Evolutionary conservation across 2,329 filamentous ascomycete genomes (phyloP), one percentile per base, ranked within the genome.

Genomic region (Gnomoniopsis smithogilvyi): DNA sequence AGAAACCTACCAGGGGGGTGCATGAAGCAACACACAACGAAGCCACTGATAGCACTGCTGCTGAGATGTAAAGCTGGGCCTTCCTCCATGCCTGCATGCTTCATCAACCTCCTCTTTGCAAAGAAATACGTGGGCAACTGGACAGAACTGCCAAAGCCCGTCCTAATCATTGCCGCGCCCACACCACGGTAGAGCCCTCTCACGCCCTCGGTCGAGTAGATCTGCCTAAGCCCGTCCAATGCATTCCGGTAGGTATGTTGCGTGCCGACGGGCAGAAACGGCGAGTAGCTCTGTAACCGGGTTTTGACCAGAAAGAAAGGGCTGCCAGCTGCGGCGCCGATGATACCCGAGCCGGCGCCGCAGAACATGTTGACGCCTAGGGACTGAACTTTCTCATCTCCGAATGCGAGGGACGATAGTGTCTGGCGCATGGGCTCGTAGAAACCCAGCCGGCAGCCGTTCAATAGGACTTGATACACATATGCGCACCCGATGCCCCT

Each of bases 291-390:
- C 76, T 99, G 95, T 59, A 99, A 80, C 47, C 95, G 86, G 3
- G 95, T 99, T 81, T 99, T 99, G 73, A 98, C 90, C 56, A 99
- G 85, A 82, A 99, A 99, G 76, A 99, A 98, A 2, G 95, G 95
- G 56, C 91, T 96, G 43, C 94, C 95, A 22, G 90, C 89, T n/a
- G 90, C 90, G 10, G 94, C 95, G 65, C 95, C 95, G 59, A 99
- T 83, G 63, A 99, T 86, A 56, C 95, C 95, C 3, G 92, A 96
- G 14, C 85, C 79, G 21, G 95, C 95, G 67, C 95, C 95, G 58
- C 92, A 90, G 72, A 97, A 89, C 79, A 99, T 92, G 78, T 99
- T 99, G 75, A 98, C 84, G 38, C 86, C 90, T 59, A 98, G 83
- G 66, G 87, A 94, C 74, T 99, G 95, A 30, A 88, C 83, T n/a